These are phyloP conservation scores for Tricharina praecox DNA, from an alignment of 495 filamentous ascomycete species.

Conservation along the genomic window DNA sequence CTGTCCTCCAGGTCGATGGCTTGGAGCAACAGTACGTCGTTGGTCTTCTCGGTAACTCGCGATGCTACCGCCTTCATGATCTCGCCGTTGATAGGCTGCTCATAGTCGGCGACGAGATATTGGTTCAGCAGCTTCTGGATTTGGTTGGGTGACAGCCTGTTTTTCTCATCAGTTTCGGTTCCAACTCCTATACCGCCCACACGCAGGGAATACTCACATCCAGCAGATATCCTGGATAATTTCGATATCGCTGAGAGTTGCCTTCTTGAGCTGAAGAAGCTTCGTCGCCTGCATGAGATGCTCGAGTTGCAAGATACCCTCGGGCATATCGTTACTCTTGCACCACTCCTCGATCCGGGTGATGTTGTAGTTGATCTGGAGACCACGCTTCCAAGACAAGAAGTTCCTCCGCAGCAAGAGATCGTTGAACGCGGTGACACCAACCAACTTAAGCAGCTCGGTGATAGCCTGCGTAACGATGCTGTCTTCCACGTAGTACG, in stretches of 20 bases:
- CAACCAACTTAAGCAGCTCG: slow-evolving; percentile 81
- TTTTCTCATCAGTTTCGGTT: slow-evolving; percentile 7
- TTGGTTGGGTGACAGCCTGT: slow-evolving; percentile 88
- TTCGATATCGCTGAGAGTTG: slow-evolving; percentile 96
- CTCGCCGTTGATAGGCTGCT: slow-evolving; percentile 97
- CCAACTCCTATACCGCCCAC: no score
- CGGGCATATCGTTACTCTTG: slow-evolving; percentile 99
- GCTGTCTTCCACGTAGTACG: slow-evolving; percentile 86
- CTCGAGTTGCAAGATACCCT: slow-evolving; percentile 92
- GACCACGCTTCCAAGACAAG: slow-evolving; percentile 95
- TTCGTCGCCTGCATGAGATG: slow-evolving; percentile 99
- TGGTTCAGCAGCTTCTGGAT: slow-evolving; percentile 98
- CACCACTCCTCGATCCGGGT: slow-evolving; percentile 99
- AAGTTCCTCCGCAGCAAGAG: slow-evolving; percentile 95
- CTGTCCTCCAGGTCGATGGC: slow-evolving; percentile 99
- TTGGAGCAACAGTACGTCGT: slow-evolving; percentile 65
- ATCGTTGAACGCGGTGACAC: slow-evolving; percentile 98
- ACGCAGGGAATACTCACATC: slow-evolving; percentile 50
- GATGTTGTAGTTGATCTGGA: slow-evolving; percentile 99
- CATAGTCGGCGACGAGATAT: slow-evolving; percentile 96
- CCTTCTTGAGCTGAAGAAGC: slow-evolving; percentile 96
- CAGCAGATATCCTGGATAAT: slow-evolving; percentile 99
- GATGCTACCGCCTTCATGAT: slow-evolving; percentile 99
- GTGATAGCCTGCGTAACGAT: slow-evolving; percentile 92
- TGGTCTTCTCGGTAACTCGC: slow-evolving; percentile 93